A percentile compares a stretch with the other conserved stretches of the same genome.
Conservation (phyloP, 306 rosid genomes). For the Ziziphus jujuba region DNA sequence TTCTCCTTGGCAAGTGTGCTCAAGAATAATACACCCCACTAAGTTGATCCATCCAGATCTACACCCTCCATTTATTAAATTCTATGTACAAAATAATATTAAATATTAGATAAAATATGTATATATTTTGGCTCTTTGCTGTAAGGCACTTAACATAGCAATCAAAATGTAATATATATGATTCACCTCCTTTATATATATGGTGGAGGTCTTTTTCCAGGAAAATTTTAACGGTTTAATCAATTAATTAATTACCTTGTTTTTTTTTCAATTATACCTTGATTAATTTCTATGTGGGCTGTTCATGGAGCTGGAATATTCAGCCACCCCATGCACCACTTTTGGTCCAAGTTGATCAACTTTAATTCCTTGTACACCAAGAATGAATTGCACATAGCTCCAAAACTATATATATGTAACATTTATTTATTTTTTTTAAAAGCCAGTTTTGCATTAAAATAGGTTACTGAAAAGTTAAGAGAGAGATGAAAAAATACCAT, state of each 20-base stretch:
- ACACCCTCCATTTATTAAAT: conserved; percentile 7
- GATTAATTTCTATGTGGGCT: conserved; percentile 17
- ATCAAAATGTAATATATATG: not conserved
- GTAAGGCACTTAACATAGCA: conserved; percentile 40
- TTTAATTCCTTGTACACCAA: conserved; percentile 16
- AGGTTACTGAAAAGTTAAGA: too few relatives aligned
- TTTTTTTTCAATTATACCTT: not conserved
- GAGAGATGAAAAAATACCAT: too few relatives aligned
- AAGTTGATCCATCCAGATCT: conserved; percentile 38
- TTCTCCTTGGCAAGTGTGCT: conserved; percentile 67
- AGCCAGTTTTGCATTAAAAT: not conserved
- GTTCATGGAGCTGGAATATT: conserved; percentile 8
- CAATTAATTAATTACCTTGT: not conserved
- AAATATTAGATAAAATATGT: not conserved
- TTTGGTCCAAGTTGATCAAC: conserved; percentile 25
- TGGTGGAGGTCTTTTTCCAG: conserved; percentile 25
- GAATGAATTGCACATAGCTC: conserved; percentile 2
- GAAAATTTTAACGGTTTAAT: conserved; percentile 14
- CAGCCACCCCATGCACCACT: conserved; percentile 16
- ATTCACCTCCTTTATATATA: not conserved
- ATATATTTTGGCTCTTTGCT: conserved; percentile 26
- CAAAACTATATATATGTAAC: too few relatives aligned
- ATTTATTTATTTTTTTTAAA: too few relatives aligned
- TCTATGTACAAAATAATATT: not conserved
- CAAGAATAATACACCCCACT: conserved; percentile 57